Conservation (phyloP, 2,329 filamentous ascomycete genomes). For the Fusarium multiceps region DNA sequence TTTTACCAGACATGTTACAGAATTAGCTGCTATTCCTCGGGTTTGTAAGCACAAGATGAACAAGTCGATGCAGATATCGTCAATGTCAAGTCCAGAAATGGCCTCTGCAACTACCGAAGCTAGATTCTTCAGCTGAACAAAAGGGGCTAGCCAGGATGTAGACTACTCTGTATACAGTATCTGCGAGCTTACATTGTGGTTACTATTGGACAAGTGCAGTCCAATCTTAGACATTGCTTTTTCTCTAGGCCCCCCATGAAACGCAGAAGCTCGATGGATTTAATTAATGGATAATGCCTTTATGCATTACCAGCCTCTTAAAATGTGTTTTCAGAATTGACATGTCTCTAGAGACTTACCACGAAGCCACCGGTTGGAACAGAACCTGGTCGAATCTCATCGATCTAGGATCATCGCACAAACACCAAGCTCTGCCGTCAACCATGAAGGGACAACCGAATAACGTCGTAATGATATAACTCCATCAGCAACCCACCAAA, state of each 20-base stretch:
- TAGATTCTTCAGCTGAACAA: neutral
- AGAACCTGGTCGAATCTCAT: neutral
- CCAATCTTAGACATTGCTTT: neutral
- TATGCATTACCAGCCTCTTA: neutral
- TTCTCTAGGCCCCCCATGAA: neutral
- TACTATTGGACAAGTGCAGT: neutral
- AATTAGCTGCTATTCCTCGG: neutral
- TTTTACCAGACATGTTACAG: neutral
- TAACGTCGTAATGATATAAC: neutral
- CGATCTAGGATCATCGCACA: no score
- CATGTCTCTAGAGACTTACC: neutral
- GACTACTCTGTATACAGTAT: no score
- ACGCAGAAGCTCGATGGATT: neutral
- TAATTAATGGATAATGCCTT: neutral
- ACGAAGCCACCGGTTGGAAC: neutral
- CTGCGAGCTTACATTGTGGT: no score
- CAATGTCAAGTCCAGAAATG: neutral
- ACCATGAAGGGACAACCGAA: neutral
- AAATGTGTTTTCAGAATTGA: no score
- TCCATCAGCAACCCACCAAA: neutral
- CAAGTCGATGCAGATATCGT: neutral
- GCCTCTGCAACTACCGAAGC: neutral
- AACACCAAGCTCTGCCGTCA: neutral
- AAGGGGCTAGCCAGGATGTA: neutral
- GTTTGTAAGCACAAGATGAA: neutral